Evolutionary conservation across 1,284 basidiomycete genomes (phyloP).

Genomic region (Inonotus obliquus): DNA sequence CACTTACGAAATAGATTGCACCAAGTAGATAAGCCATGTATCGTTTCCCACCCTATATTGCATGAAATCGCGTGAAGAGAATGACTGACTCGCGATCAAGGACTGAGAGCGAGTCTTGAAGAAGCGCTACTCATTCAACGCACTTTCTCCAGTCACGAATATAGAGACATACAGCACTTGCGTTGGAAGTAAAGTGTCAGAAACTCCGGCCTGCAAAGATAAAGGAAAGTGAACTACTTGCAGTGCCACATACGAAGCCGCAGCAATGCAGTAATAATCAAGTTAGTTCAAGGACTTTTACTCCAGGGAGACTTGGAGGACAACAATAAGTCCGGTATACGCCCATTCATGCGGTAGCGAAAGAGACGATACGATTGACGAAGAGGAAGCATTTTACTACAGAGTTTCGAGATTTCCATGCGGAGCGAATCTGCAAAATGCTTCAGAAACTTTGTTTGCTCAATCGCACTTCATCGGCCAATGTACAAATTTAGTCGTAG

Average conservation of each 20-base stretch:
- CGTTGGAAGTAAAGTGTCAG: not conserved
- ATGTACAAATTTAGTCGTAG: not conserved
- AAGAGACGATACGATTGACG: slow-evolving; percentile 5
- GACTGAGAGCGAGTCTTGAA: too few species aligned
- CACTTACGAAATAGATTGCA: not conserved
- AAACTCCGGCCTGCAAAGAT: not conserved
- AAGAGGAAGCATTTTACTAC: slow-evolving; percentile 8
- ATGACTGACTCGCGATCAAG: slow-evolving; percentile 5
- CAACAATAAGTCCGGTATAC: not conserved
- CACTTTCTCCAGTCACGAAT: not conserved
- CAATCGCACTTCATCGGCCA: slow-evolving; percentile 6
- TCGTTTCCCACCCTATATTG: slow-evolving; percentile 5
- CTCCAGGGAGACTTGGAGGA: not conserved
- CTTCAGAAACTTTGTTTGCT: not conserved
- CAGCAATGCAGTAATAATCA: not conserved
- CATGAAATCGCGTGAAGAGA: slow-evolving; percentile 14
- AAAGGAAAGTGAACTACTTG: not conserved
- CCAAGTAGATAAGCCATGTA: not conserved
- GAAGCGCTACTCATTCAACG: too few species aligned
- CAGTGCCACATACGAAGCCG: not conserved
- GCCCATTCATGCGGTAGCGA: not conserved
- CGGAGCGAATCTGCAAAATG: not conserved
- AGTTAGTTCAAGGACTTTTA: not conserved
- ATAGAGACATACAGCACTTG: not conserved
- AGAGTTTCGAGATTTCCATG: slow-evolving; percentile 6